These are phyloP conservation scores for Pelargonium nanum DNA, from an alignment of 345 rosid genomes.

Conservation along the genomic window DNA sequence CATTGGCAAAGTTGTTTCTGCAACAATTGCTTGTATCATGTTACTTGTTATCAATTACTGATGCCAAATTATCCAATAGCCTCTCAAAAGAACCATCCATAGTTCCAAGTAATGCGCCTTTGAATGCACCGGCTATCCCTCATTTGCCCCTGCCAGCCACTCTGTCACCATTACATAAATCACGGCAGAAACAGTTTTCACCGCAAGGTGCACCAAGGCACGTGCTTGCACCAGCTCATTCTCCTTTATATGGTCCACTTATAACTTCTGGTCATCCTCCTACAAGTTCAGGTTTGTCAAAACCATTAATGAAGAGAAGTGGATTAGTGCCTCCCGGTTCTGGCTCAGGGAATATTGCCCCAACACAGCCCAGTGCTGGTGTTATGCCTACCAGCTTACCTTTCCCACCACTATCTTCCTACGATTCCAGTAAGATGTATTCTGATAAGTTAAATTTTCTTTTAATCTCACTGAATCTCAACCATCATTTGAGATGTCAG, in stretches of 20 bases:
- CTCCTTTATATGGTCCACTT: slow-evolving; percentile 53
- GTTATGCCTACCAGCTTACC: slow-evolving; percentile 46
- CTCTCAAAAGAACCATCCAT: slow-evolving; percentile 20
- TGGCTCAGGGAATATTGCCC: slow-evolving; percentile 58
- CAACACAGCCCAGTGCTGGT: slow-evolving; percentile 45
- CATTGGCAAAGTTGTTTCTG: slow-evolving; percentile 24
- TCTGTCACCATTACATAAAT: slow-evolving; percentile 30
- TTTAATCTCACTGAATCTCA: neutral
- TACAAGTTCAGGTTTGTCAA: slow-evolving; percentile 49
- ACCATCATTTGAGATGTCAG: neutral
- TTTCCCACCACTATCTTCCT: slow-evolving; percentile 80
- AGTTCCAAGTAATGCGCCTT: slow-evolving; percentile 32
- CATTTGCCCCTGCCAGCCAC: slow-evolving; percentile 40
- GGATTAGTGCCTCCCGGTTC: slow-evolving; percentile 40
- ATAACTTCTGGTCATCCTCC: slow-evolving; percentile 53
- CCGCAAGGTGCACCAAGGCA: slow-evolving; percentile 29
- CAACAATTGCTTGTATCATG: slow-evolving; percentile 29
- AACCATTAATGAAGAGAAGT: slow-evolving; percentile 48
- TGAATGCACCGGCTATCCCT: slow-evolving; percentile 31
- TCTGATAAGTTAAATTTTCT: slow-evolving; percentile 4
- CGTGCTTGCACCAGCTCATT: slow-evolving; percentile 32
- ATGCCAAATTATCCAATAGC: slow-evolving; percentile 28
- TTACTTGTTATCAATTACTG: slow-evolving; percentile 23
- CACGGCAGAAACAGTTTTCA: slow-evolving; percentile 28
- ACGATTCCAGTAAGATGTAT: slow-evolving; percentile 44